Evolutionary conservation across 345 rosid genomes (phyloP), one percentile per base, ranked within the genome.

Genomic region (Acer campestre): DNA sequence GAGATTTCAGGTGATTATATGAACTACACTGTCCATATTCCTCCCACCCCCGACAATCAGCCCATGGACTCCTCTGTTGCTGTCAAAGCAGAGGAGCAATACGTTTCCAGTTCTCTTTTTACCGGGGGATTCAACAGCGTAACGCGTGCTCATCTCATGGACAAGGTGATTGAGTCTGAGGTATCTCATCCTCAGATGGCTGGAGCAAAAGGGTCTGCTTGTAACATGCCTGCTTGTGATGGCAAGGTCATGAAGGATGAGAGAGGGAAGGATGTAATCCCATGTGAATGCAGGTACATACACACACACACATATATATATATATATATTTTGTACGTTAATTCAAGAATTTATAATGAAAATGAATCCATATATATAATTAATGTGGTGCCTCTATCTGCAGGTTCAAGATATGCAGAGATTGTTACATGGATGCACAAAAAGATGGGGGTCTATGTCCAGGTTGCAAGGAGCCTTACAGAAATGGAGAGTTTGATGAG

Each of bases 71-170:
- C 89, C 0, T 82, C 88, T 1, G 85, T 81, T 23, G 84, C 87
- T 0, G 80, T 70, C 66, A 82, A 82, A 27, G 72, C 72, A 10
- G 72, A 68, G 31, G 98, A 96, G 68, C 99, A 96, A 76, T 91
- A 92, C 49, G 97, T 96, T 17, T 89, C 99, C 3, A 94, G 91
- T 82, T 94, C 99, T 48, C 80, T 94, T 7, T 94, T 96, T 70
- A 94, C 97, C 0, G 99, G 99, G 1, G 99, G 99, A 22, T 96
- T 96, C 89, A 96, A 94, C 42, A 94, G 92, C 79, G 97, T 94
- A 20, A 96, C 97, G 1, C 92, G 98, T 0, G 98, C 98, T 1
- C 98, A 95, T 84, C 91, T 93, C 77, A 95, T 93, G 98, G 99
- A 96, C 71, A 96, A 96, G 82, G 99, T 95, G 74, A 96, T 94